Base-by-base conservation (phyloP, 306 rosid genomes). In the Glycine latifolia region DNA sequence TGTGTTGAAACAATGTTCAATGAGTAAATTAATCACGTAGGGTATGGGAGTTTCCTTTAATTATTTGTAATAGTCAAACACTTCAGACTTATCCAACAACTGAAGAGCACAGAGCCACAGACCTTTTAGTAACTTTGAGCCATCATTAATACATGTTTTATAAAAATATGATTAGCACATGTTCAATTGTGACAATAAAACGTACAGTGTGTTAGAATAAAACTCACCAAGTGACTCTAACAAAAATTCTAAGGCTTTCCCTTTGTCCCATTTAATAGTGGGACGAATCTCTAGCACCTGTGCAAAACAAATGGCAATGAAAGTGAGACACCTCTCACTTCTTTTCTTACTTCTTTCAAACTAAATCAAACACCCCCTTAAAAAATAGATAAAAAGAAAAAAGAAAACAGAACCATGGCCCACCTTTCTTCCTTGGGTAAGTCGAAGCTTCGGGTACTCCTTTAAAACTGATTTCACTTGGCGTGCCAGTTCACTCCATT, bases 201-300 rank as follows among this genome's bases (percentile, higher is more conserved):
- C 8, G 8, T 59, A 15, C 39, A 26, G 33, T 16, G 33, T 47
- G 16, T 8, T 2, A 50, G 49, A 20, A 3, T 50, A 52, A 16
- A 65, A 88, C 95, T 90, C 85, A 94, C 98, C 98, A 7, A 94
- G 95, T 26, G 97, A 89, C 82, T 92, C 90, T 48, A 94, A 81
- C 83, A 94, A 81, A 91, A 90, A 94, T 76, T 94, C 98, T 71
- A 94, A 77, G 39, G 98, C 98, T 67, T 88, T 92, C 20, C 98
- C 97, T 76, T 94, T 92, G 91, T 94, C 98, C 98, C 97, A 94
- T 90, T 92, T 92, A 86, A 92, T 91, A 37, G 91, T 87, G 46
- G 98, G 98, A 46, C 94, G 97, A 59, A 94, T 92, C 89, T 94
- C 97, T 43, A 92, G 79, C 54, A 92, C 97, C 97, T 94, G 89